Evolutionary conservation across 805 yeast species (phyloP).

Genomic region (Candida chilensis): DNA sequence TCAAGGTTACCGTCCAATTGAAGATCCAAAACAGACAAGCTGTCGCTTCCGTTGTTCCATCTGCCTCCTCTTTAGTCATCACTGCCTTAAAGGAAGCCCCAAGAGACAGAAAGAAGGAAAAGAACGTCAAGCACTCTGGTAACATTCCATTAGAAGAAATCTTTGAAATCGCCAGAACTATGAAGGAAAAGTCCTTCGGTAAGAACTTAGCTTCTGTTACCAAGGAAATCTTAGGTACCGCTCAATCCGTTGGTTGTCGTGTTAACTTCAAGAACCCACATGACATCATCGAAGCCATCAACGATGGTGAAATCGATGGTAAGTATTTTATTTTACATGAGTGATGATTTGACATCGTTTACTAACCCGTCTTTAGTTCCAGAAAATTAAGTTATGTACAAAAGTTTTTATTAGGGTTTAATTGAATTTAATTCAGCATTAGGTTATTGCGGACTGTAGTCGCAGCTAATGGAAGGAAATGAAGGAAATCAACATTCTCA

Average conservation of each 20-base stretch:
- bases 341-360: slow-evolving; percentile 2
- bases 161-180: slow-evolving; percentile 93
- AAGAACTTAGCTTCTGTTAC: slow-evolving; percentile 94
- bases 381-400: slow-evolving; percentile 53
- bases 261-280: slow-evolving; percentile 99
- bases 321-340: slow-evolving; percentile 10
- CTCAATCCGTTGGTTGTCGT: slow-evolving; percentile 99
- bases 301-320: slow-evolving; percentile 94
- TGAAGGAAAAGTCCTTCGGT: slow-evolving; percentile 97
- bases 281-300: slow-evolving; percentile 95
- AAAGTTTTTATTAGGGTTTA: slow-evolving; percentile 25
- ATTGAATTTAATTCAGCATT: slow-evolving; percentile 6
- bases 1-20: slow-evolving; percentile 97
- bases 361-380: slow-evolving; percentile 31
- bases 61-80: slow-evolving; percentile 98
- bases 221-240: slow-evolving; percentile 99
- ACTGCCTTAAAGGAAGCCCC: slow-evolving; percentile 99
- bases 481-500: slow-evolving; percentile 7
- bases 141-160: slow-evolving; percentile 96
- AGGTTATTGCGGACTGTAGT: background rate
- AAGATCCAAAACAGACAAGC: slow-evolving; percentile 99
- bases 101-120: slow-evolving; percentile 99
- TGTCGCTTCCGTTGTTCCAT: slow-evolving; percentile 95
- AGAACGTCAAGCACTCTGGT: slow-evolving; percentile 99
- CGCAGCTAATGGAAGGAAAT: slow-evolving; percentile 2